These are phyloP conservation scores for Calocera cornea DNA, from an alignment of 768 basidiomycete genomes.

Conservation along the genomic window DNA sequence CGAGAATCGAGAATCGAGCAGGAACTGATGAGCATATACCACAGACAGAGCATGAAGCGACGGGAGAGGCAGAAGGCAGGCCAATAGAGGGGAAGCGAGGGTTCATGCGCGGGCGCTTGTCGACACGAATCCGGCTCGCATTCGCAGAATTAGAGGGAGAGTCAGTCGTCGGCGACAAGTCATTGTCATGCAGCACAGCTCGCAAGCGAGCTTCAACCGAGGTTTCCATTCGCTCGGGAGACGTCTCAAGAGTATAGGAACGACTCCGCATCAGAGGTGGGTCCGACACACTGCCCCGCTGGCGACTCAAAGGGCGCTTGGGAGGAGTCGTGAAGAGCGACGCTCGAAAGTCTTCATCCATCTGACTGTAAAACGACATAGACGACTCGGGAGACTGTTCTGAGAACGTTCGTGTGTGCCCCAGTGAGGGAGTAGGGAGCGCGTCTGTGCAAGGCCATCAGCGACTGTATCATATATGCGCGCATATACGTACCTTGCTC, in stretches of 20 bases:
- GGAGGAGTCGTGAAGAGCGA: slow-evolving; percentile 48
- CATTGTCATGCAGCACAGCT: slow-evolving; percentile 36
- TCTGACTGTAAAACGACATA: slow-evolving; percentile 25
- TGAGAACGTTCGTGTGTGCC: slow-evolving; percentile 47
- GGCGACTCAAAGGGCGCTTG: not conserved
- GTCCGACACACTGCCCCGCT: not conserved
- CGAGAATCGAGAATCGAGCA: slow-evolving; percentile 42
- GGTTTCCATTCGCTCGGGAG: slow-evolving; percentile 21
- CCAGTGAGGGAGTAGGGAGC: slow-evolving; percentile 47
- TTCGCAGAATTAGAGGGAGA: slow-evolving; percentile 1
- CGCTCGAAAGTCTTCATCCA: not conserved
- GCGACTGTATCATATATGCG: slow-evolving; percentile 21
- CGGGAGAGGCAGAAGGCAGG: not conserved
- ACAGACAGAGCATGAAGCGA: slow-evolving; percentile 47
- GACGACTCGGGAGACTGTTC: slow-evolving; percentile 25
- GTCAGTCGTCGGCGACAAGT: slow-evolving; percentile 1
- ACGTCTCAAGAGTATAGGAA: not conserved
- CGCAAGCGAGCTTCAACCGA: slow-evolving; percentile 38
- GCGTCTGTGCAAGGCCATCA: slow-evolving; percentile 30
- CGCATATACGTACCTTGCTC: slow-evolving; percentile 37
- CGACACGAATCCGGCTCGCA: not conserved
- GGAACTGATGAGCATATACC: slow-evolving; percentile 30
- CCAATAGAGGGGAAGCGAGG: not conserved
- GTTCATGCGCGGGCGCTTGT: not conserved
- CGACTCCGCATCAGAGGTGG: not conserved